These are phyloP conservation scores for Trichoderma reesei DNA, from an alignment of 495 filamentous ascomycete genomes.

Conservation along the genomic window DNA sequence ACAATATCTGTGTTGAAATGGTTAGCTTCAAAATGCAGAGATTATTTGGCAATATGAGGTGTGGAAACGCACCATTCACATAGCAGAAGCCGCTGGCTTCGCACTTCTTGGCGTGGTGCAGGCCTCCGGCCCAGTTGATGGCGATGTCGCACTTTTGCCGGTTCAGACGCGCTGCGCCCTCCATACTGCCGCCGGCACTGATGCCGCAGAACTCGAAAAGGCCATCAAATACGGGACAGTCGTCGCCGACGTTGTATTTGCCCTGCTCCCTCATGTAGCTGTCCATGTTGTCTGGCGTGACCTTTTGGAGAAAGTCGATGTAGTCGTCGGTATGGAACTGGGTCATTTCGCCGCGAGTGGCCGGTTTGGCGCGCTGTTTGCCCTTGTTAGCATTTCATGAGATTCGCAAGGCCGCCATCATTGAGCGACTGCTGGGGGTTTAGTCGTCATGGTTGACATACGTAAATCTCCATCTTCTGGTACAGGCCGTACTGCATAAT, in stretches of 20 bases:
- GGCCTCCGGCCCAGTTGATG: conserved; percentile 96
- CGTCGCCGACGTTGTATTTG: conserved; percentile 96
- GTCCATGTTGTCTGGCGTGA: conserved; percentile 99
- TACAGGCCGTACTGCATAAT: conserved; percentile 99
- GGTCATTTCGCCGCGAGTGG: conserved; percentile 93
- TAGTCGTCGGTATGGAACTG: conserved; percentile 99
- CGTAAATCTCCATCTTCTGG: conserved; percentile 98
- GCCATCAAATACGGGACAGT: conserved; percentile 96
- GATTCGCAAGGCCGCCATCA: neutral
- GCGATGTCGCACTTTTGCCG: conserved; percentile 93
- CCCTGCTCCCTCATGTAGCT: conserved; percentile 82
- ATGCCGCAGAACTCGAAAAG: conserved; percentile 98
- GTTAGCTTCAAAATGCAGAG: conserved; percentile 6
- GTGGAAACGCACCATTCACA: conserved; percentile 63
- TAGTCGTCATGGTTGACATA: conserved; percentile 37
- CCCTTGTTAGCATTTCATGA: neutral
- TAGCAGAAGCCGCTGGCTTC: conserved; percentile 97
- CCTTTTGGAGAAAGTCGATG: conserved; percentile 91
- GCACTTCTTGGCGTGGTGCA: conserved; percentile 95
- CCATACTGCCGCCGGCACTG: conserved; percentile 94
- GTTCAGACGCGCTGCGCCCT: conserved; percentile 86
- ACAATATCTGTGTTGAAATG: conserved; percentile 65
- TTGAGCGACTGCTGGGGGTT: neutral
- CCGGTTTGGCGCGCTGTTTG: conserved; percentile 83
- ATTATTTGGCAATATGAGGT: neutral